Percentiles rank a stretch among this genome's conserved stretches.
Conservation (phyloP, 2,329 filamentous ascomycete species). For the Colletotrichum tabaci region DNA sequence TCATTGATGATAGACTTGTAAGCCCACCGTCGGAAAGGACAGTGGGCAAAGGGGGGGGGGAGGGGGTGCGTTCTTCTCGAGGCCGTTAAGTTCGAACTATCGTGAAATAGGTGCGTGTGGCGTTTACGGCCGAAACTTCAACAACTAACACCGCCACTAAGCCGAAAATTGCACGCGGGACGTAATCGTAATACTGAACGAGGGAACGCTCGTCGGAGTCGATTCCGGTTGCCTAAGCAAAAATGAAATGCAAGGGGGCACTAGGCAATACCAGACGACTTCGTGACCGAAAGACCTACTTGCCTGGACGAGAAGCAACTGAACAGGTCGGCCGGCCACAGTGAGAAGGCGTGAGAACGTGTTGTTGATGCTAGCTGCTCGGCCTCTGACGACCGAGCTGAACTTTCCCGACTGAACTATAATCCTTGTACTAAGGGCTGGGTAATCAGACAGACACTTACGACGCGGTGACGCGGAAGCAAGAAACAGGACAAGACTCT, state of each 20-base stretch:
- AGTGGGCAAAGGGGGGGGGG: background rate
- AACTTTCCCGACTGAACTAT: slow-evolving; percentile 27
- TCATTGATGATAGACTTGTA: background rate
- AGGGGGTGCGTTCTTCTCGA: background rate
- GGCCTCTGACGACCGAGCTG: background rate
- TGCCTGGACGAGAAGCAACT: background rate
- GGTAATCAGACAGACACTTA: slow-evolving; percentile 14
- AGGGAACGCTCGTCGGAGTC: background rate
- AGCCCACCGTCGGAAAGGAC: background rate
- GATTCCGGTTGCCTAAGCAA: slow-evolving; percentile 4
- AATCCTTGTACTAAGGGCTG: slow-evolving; percentile 21
- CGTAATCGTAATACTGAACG: background rate
- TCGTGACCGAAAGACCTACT: background rate
- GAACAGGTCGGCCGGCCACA: background rate
- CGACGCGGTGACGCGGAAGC: background rate
- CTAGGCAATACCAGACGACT: background rate
- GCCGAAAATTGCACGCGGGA: too few relatives aligned
- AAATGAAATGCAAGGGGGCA: background rate
- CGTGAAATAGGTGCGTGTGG: background rate
- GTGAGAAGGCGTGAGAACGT: background rate
- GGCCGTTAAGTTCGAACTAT: background rate
- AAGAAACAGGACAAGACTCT: background rate
- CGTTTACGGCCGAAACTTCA: background rate
- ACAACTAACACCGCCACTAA: too few relatives aligned
- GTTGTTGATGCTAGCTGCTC: background rate